Conservation (phyloP, 73 alveolate species). For the Durusdinium trenchii region DNA sequence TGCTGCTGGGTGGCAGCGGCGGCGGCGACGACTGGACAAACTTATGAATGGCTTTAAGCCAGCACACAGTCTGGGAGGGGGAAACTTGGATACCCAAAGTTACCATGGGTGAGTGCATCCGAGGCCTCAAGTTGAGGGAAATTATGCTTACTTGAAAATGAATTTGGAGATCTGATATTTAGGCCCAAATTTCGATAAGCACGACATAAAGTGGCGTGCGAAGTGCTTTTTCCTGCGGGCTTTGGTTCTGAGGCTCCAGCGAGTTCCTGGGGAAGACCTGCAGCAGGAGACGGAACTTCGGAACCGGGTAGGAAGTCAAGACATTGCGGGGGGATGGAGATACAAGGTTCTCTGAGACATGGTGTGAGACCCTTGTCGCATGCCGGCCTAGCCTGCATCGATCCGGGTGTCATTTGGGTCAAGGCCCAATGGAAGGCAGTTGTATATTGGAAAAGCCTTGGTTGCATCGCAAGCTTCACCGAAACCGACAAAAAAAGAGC, state of each 20-base stretch:
- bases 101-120: too few relatives aligned
- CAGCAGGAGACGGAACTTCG: too few relatives aligned
- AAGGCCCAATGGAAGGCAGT: slow-evolving; percentile 91
- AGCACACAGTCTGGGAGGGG: too few relatives aligned
- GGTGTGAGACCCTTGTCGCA: background rate
- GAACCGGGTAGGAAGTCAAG: background rate
- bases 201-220: background rate
- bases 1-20: too few relatives aligned
- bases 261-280: slow-evolving; percentile 78
- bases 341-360: background rate
- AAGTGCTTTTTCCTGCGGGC: background rate
- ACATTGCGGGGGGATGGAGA: background rate
- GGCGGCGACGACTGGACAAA: background rate
- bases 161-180: too few relatives aligned
- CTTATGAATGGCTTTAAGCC: background rate
- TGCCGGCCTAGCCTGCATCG: slow-evolving; percentile 67
- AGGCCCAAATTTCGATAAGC: background rate
- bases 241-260: slow-evolving; percentile 9
- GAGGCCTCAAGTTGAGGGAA: background rate
- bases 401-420: slow-evolving; percentile 87
- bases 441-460: slow-evolving; percentile 82
- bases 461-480: background rate
- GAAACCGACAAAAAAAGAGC: background rate
- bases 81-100: too few relatives aligned
- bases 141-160: background rate